Evolutionary conservation across 169 alveolate genomes (phyloP).

Genomic region (Eimeria praecox): DNA sequence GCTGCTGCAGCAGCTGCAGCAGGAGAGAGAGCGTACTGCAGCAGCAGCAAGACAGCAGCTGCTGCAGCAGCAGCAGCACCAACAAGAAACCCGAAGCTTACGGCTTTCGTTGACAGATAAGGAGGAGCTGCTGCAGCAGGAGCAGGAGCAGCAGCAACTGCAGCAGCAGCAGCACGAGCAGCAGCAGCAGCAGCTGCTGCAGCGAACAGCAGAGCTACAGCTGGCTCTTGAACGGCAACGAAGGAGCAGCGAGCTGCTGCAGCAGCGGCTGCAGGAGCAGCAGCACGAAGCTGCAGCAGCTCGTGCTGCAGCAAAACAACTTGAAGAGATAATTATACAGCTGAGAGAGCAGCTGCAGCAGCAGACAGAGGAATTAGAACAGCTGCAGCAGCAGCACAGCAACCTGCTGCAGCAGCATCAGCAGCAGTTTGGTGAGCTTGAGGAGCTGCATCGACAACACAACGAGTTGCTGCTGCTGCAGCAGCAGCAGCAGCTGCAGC

Average conservation of each 20-base stretch:
- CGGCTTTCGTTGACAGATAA: neutral
- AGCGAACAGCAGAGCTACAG: conserved; percentile 21
- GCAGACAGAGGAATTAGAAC: conserved; percentile 35
- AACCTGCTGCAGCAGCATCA: conserved; percentile 35
- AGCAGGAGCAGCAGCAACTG: conserved; percentile 14
- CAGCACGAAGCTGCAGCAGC: conserved; percentile 43
- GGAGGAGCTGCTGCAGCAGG: conserved; percentile 45
- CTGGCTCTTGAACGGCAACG: conserved; percentile 16
- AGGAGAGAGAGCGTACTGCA: conserved; percentile 23
- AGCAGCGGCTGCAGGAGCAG: conserved; percentile 60
- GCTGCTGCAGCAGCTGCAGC: conserved; percentile 70
- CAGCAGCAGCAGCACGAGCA: conserved; percentile 33
- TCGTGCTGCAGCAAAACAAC: conserved; percentile 2
- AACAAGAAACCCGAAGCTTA: neutral
- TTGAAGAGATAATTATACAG: conserved; percentile 26
- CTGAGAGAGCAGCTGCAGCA: conserved; percentile 66
- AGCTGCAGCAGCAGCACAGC: conserved; percentile 73
- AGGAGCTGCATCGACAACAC: conserved; percentile 33
- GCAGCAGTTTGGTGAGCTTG: conserved; percentile 11
- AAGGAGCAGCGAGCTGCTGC: neutral
- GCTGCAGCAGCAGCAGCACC: conserved; percentile 39
- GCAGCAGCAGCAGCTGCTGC: conserved; percentile 32
- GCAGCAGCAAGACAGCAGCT: conserved; percentile 32
- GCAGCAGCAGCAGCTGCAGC: conserved; percentile 31
- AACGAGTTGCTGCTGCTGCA: conserved; percentile 27